Conservation (phyloP, 179 eudicot genomes). For the Beta lomatogona region DNA sequence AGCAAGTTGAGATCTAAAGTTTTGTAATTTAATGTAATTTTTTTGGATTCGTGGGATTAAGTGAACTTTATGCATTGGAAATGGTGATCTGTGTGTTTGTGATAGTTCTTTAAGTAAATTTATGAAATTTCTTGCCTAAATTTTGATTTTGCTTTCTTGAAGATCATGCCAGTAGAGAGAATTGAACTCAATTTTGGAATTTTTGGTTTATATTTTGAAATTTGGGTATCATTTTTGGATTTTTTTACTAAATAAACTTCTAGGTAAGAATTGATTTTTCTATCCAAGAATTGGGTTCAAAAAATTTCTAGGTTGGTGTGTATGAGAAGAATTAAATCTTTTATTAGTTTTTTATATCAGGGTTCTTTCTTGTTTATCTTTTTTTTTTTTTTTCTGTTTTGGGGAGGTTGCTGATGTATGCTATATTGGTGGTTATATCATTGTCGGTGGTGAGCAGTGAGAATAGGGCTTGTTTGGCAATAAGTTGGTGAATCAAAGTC, state of each 20-base stretch:
- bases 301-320: no score
- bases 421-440: slow-evolving; percentile 16
- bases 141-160: slow-evolving; percentile 7
- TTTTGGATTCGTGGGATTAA: slow-evolving; percentile 6
- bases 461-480: slow-evolving; percentile 33
- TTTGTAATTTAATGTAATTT: not conserved
- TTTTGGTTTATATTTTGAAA: not conserved
- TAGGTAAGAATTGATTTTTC: no score
- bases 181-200: slow-evolving; percentile 22
- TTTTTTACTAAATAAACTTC: not conserved
- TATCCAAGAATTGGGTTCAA: no score
- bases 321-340: not conserved
- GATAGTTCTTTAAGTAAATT: not conserved
- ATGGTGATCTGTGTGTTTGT: not conserved
- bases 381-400: not conserved
- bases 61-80: slow-evolving; percentile 11
- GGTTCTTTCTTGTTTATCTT: not conserved
- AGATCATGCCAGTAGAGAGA: not conserved
- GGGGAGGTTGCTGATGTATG: slow-evolving; percentile 13
- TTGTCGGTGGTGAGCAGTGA: slow-evolving; percentile 29
- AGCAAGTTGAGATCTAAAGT: slow-evolving; percentile 37
- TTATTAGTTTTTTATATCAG: not conserved
- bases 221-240: not conserved
- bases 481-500: slow-evolving; percentile 23
- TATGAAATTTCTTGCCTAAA: not conserved